Conservation (phyloP, 306 rosid species). For the Cucumis cinereus region DNA sequence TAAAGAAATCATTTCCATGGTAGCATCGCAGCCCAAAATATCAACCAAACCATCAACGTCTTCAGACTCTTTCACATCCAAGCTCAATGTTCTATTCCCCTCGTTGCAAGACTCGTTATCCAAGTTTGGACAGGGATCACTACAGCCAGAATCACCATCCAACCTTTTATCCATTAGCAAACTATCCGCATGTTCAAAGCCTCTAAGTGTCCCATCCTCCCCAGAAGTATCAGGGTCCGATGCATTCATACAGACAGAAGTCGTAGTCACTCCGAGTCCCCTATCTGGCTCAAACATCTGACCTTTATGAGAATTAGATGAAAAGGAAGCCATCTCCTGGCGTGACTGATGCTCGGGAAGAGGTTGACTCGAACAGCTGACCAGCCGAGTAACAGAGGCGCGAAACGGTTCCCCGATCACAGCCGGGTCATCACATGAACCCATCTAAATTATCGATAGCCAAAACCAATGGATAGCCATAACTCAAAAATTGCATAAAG, state of each 20-base stretch:
- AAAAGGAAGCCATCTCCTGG: slow-evolving; percentile 16
- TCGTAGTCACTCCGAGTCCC: slow-evolving; percentile 9
- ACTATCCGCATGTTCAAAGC: neutral
- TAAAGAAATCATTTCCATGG: slow-evolving; percentile 10
- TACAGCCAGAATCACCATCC: slow-evolving; percentile 17
- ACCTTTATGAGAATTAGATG: slow-evolving; percentile 22
- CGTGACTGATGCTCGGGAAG: slow-evolving; percentile 34
- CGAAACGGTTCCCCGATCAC: slow-evolving; percentile 26
- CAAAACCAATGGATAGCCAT: slow-evolving; percentile 1
- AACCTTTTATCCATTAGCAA: slow-evolving; percentile 13
- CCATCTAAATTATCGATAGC: slow-evolving; percentile 30
- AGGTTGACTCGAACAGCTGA: slow-evolving; percentile 28
- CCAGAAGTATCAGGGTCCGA: slow-evolving; percentile 6
- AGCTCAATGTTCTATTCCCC: slow-evolving; percentile 3
- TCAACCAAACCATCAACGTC: slow-evolving; percentile 17
- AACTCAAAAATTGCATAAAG: neutral
- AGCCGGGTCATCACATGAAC: slow-evolving; percentile 45
- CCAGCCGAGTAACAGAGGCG: slow-evolving; percentile 25
- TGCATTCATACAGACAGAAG: slow-evolving; percentile 14
- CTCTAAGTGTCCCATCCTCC: slow-evolving; percentile 4
- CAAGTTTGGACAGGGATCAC: slow-evolving; percentile 18
- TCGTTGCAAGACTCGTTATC: slow-evolving; percentile 17
- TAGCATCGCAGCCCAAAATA: slow-evolving; percentile 9
- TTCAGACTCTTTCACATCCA: slow-evolving; percentile 1
- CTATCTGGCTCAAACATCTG: slow-evolving; percentile 10